These are phyloP conservation scores for Oidiodendron maius DNA, from an alignment of 495 filamentous ascomycete species.

Conservation along the genomic window DNA sequence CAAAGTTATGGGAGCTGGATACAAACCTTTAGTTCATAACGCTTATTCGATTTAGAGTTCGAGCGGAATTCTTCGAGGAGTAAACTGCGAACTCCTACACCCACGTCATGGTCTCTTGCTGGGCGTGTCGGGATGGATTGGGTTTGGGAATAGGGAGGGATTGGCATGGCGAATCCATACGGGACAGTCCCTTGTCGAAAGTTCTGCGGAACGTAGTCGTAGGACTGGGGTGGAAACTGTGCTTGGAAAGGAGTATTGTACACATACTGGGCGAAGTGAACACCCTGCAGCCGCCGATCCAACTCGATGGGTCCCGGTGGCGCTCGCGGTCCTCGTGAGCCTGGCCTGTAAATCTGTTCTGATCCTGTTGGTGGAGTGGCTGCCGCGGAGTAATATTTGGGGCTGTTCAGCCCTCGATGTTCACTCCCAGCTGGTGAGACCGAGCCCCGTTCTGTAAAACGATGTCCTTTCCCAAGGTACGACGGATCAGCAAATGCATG, in stretches of 20 bases:
- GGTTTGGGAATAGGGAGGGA: conserved; percentile 21
- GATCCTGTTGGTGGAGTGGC: conserved; percentile 31
- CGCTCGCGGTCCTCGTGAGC: conserved; percentile 16
- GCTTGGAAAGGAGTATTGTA: conserved; percentile 18
- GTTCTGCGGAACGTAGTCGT: conserved; percentile 30
- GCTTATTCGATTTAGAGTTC: conserved; percentile 69
- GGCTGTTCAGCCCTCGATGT: conserved; percentile 43
- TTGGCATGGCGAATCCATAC: conserved; percentile 29
- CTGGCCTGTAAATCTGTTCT: conserved; percentile 16
- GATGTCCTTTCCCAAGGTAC: conserved; percentile 22
- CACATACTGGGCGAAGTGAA: conserved; percentile 34
- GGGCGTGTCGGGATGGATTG: conserved; percentile 40
- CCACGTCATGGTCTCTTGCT: conserved; percentile 59
- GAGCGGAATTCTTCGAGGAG: conserved; percentile 76
- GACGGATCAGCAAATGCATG: conserved; percentile 21
- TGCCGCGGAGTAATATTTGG: conserved; percentile 41
- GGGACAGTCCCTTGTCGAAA: conserved; percentile 27
- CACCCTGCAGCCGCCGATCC: conserved; percentile 21
- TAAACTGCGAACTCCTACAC: conserved; percentile 60
- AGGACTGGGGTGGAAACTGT: conserved; percentile 22
- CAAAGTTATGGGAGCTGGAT: neutral
- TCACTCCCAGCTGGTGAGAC: conserved; percentile 50
- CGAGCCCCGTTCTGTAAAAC: conserved; percentile 27
- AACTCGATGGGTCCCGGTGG: conserved; percentile 18
- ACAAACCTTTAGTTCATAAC: conserved; percentile 75